These are phyloP conservation scores for Volvox carteri DNA, from an alignment of 163 green algal species.

Conservation along the genomic window DNA sequence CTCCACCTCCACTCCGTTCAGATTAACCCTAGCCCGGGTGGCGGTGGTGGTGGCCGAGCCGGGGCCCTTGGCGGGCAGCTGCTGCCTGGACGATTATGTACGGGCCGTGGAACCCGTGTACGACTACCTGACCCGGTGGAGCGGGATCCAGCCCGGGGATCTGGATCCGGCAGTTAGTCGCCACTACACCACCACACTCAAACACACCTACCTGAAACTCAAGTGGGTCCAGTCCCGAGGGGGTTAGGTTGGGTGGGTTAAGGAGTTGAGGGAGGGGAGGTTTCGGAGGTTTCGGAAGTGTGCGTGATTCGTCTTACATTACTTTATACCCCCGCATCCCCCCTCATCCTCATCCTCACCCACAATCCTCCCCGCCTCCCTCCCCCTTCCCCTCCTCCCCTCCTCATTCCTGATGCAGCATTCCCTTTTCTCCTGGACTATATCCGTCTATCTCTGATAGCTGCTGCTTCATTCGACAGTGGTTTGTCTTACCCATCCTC, in stretches of 20 bases:
- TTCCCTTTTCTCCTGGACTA: no score
- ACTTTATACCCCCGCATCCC: no score
- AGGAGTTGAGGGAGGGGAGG: background rate
- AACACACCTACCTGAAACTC: conserved; percentile 95
- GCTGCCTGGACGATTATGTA: conserved; percentile 96
- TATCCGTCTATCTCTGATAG: no score
- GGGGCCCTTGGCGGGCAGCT: conserved; percentile 70
- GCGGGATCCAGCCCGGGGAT: conserved; percentile 81
- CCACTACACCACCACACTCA: conserved; percentile 92
- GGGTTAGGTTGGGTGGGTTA: background rate
- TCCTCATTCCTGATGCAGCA: no score
- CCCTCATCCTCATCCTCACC: no score
- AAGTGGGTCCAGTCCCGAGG: conserved; percentile 69
- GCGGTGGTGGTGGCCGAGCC: conserved; percentile 83
- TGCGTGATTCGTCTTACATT: no score
- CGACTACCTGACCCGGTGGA: conserved; percentile 92
- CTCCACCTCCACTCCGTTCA: background rate
- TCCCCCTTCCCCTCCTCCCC: no score
- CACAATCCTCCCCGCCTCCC: no score
- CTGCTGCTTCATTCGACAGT: no score
- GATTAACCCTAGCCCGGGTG: conserved; percentile 87
- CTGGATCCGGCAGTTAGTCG: conserved; percentile 82
- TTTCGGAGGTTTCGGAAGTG: background rate
- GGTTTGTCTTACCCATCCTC: background rate
- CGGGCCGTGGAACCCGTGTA: conserved; percentile 90